A percentile compares a stretch with the other conserved stretches of the same genome.
phyloP scores from a whole-genome alignment of 2,329 filamentous ascomycete genomes.

The Venturia nashicola region DNA sequence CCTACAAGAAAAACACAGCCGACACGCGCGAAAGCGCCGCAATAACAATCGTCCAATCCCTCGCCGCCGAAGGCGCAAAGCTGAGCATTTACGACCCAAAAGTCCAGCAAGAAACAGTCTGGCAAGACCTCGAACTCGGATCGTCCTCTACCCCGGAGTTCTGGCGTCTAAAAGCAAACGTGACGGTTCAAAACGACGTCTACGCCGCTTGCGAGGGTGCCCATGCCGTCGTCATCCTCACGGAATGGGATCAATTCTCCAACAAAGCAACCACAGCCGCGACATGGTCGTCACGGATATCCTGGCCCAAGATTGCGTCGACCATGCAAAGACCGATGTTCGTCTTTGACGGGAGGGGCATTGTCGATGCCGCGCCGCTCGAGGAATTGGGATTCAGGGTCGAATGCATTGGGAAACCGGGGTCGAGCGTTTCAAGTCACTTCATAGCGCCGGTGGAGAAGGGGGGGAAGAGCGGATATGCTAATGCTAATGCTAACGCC shows the following conservation, averaged over 20 bases:
- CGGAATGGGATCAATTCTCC: slow-evolving; percentile 10
- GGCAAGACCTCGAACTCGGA: slow-evolving; percentile 7
- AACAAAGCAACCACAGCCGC: slow-evolving; percentile 1
- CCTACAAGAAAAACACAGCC: slow-evolving; percentile 68
- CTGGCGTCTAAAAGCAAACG: slow-evolving; percentile 9
- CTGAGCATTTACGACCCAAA: slow-evolving; percentile 56
- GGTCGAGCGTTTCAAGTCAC: slow-evolving; percentile 3
- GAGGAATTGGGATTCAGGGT: slow-evolving; percentile 23
- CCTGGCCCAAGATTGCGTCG: slow-evolving; percentile 21
- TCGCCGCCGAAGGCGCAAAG: slow-evolving; percentile 53
- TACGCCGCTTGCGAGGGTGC: slow-evolving; percentile 10
- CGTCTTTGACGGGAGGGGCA: slow-evolving; percentile 25
- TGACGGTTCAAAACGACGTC: slow-evolving; percentile 10
- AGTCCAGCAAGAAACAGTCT: slow-evolving; percentile 1
- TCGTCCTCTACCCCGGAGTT: not conserved
- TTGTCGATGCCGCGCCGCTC: slow-evolving; percentile 21
- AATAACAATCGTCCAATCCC: slow-evolving; percentile 51
- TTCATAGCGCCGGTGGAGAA: not conserved
- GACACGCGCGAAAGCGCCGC: slow-evolving; percentile 62
- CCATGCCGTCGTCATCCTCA: slow-evolving; percentile 8
- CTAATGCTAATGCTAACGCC: not conserved
- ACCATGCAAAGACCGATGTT: slow-evolving; percentile 22
- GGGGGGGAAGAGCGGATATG: not conserved
- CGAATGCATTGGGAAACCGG: slow-evolving; percentile 21
- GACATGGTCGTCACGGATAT: slow-evolving; percentile 11